Percentiles rank a stretch among this genome's conserved stretches.
Conservation (phyloP, 495 filamentous ascomycete species). For the Chaetomium tenue region DNA sequence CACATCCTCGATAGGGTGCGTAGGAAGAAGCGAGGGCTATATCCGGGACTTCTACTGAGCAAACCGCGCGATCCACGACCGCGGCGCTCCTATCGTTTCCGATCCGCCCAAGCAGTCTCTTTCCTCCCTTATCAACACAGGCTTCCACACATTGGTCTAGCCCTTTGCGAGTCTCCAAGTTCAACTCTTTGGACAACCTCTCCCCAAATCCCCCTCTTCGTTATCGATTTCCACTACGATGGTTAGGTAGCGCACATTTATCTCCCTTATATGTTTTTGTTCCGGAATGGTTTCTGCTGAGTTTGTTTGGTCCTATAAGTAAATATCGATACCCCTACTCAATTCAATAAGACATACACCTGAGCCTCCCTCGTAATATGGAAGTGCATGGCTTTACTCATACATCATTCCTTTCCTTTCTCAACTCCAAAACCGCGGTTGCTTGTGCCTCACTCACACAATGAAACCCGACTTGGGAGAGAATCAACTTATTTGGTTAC, state of each 20-base stretch:
- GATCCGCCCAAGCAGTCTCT: background rate
- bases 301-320: background rate
- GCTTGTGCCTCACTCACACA: no score
- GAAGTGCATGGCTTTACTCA: background rate
- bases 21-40: conserved; percentile 15
- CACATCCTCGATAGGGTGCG: conserved; percentile 15
- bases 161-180: background rate
- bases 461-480: no score
- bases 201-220: background rate
- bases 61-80: background rate
- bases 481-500: no score
- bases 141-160: no score
- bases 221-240: background rate
- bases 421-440: no score
- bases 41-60: conserved; percentile 21
- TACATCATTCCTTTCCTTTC: no score
- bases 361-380: background rate
- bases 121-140: background rate
- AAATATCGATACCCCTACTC: conserved; percentile 3
- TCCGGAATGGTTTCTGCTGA: background rate
- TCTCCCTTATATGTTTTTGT: background rate
- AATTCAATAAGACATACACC: background rate
- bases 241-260: background rate
- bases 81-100: background rate
- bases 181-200: background rate